Evolutionary conservation across 352 stramenopile genomes (phyloP), one percentile per base, ranked within the genome.

Genomic region (Thalassiosira allenii): DNA sequence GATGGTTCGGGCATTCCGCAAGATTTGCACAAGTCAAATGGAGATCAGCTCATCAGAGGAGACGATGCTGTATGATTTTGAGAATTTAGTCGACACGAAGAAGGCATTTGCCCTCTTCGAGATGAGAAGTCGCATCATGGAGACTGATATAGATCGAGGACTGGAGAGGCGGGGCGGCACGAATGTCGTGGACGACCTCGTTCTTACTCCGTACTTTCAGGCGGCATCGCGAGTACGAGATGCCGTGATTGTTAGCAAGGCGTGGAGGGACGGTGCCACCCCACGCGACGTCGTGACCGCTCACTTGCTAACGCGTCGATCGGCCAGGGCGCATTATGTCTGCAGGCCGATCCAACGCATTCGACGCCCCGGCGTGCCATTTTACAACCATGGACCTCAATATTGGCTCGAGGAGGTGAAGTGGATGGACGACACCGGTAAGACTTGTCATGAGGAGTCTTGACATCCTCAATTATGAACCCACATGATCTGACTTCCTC

Each of bases 51-150:
- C 52, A 43, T 87, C 65, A n/a, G 68, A 82, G 53, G 75, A 84
- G 20, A 78, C 69, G 3, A 84, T 83, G 56, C 49, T 84, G 22
- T 75, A 83, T 29, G 86, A 92, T 9, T 87, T 89, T 53, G 81
- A 93, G 53, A 68, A 77, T 56, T 71, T 89, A 32, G 86, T 92
- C 56, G 90, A 93, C 68, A 83, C 89, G 0, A 92, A 89, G 32
- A 93, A 94, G 51, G 78, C 81, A 22, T 94, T 94, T 84, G 90
- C 90, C 27, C 64, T 94, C 0, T 89, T 89, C 64, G 90, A 94
- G 82, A 93, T 94, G 88, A 78, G 90, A 68, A 93, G 88, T 83
- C 86, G 90, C 14, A 94, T 94, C 44, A 94, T 94, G 90, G 88
- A 93, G 67, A 93, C 87, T 33, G 90, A 94, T 70, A 92, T 94